Base-by-base conservation (phyloP, 2,329 filamentous ascomycete genomes). In the Raffaelea arxii region DNA sequence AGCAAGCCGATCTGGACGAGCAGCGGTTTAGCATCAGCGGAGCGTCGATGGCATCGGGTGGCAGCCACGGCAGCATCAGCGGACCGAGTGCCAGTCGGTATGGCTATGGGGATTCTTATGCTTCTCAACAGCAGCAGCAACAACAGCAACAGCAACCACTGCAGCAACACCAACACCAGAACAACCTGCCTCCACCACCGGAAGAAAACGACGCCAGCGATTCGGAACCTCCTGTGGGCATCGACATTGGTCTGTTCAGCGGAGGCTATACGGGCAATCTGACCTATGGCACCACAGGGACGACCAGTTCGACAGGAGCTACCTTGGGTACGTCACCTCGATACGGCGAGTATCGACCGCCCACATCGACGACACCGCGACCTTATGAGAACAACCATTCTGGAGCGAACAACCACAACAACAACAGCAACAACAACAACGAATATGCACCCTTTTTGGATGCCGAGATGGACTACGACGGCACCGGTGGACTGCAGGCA, bases 401-500 rank as follows among this genome's bases (percentile, higher is more conserved):
- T n/a, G n/a, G n/a, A n/a, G n/a, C n/a, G n/a, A n/a, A n/a, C n/a
- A n/a, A n/a, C n/a, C n/a, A n/a, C n/a, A n/a, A n/a, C n/a, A n/a
- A n/a, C n/a, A n/a, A n/a, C n/a, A n/a, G n/a, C n/a, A n/a, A n/a
- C n/a, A 58, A 59, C 47, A 57, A 57, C 6, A 56, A 61, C 2
- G 59, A 53, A 14, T 67, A 65, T 46, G 61, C 69, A 1, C 66
- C 68, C 6, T 75, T 75, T 53, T 59, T 67, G 14, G 74, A 80
- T 46, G 87, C 84, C 6, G 77, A 85, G 46, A 84, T 95, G 43
- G 91, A 97, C 62, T 89, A 87, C 41, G 85, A 80, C 43, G 90
- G 86, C 7, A 96, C 89, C n/a, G 92, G 91, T 36, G 92, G 92
- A 1, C 66, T 96, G 24, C 81, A 89, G 51, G n/a, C n/a, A n/a